phyloP scores from a whole-genome alignment of 495 filamentous ascomycete species.

The Penicillium cinerascens region DNA sequence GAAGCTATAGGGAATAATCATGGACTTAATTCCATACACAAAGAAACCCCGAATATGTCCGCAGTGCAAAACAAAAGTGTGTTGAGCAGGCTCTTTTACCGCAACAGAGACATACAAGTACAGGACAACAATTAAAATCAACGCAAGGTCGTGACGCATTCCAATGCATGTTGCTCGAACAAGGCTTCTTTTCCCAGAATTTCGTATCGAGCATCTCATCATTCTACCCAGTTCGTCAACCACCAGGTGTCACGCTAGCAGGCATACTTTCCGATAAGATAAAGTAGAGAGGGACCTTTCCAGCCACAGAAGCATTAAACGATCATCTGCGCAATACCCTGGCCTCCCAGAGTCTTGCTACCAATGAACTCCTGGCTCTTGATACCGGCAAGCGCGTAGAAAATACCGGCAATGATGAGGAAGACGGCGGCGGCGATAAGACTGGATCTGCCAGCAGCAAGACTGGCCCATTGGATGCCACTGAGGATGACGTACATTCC shows the following conservation, averaged over 20 bases:
- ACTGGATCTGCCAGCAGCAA: conserved; percentile 54
- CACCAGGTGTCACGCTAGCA: conserved; percentile 1
- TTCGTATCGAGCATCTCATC: conserved; percentile 26
- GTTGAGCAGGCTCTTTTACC: conserved; percentile 5
- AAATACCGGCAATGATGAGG: conserved; percentile 69
- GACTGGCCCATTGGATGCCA: conserved; percentile 76
- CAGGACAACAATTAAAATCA: conserved; percentile 16
- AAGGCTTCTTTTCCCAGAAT: conserved; percentile 8
- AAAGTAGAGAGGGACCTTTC: conserved; percentile 2
- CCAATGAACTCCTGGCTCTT: conserved; percentile 93
- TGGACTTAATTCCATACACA: conserved; percentile 1
- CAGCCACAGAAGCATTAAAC: conserved; percentile 49
- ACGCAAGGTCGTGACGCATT: conserved; percentile 26
- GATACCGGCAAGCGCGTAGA: conserved; percentile 79
- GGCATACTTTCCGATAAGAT: neutral
- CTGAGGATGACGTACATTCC: conserved; percentile 81
- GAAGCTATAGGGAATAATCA: neutral
- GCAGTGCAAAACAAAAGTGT: conserved; percentile 5
- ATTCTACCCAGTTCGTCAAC: conserved; percentile 6
- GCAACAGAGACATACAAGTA: conserved; percentile 26
- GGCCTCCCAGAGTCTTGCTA: conserved; percentile 94
- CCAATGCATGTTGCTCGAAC: conserved; percentile 18
- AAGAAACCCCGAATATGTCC: conserved; percentile 13
- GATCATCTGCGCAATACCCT: conserved; percentile 97
- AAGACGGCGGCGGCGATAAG: conserved; percentile 85